phyloP scores from a whole-genome alignment of 1,139 yeast species.

The Diutina rugosa region DNA sequence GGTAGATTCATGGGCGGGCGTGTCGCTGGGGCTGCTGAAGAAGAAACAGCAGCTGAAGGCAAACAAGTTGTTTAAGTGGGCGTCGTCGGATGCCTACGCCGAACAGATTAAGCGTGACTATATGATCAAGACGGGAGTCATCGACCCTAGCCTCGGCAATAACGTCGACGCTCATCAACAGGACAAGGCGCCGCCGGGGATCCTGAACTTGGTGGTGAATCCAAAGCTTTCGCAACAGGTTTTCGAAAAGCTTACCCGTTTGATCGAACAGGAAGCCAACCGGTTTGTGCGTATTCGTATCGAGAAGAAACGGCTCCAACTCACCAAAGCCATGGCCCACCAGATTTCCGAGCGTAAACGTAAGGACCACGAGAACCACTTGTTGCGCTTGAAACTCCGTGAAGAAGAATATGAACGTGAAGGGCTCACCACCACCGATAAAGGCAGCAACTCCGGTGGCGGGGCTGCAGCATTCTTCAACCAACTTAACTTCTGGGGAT shows the following conservation, averaged over 20 bases:
- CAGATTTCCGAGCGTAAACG: constrained; percentile 29
- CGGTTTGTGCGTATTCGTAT: not conserved
- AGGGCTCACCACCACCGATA: not conserved
- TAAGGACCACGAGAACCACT: constrained; percentile 26
- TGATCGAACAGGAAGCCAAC: not conserved
- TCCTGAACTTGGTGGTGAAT: not conserved
- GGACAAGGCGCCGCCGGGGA: not conserved
- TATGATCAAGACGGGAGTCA: not conserved
- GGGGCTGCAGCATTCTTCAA: not conserved
- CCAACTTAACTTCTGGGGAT: constrained; percentile 1
- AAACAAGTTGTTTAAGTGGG: not conserved
- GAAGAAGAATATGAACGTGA: constrained; percentile 29
- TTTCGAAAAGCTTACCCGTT: not conserved
- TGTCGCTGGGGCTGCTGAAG: constrained; percentile 5
- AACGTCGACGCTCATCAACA: not conserved
- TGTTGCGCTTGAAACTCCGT: constrained; percentile 21
- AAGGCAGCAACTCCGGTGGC: not conserved
- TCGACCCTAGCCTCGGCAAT: not conserved
- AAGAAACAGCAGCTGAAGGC: constrained; percentile 2
- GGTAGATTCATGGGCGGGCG: constrained; percentile 17
- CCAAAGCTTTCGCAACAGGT: not conserved
- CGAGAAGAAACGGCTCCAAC: not conserved
- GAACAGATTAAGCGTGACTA: not conserved
- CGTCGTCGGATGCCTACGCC: not conserved
- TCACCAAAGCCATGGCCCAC: constrained; percentile 21